A percentile compares a stretch with the other conserved stretches of the same genome.
These are phyloP conservation scores for Rhipidocladum racemiflorum DNA, from an alignment of 176 grass and related monocot species.

Conservation along the genomic window DNA sequence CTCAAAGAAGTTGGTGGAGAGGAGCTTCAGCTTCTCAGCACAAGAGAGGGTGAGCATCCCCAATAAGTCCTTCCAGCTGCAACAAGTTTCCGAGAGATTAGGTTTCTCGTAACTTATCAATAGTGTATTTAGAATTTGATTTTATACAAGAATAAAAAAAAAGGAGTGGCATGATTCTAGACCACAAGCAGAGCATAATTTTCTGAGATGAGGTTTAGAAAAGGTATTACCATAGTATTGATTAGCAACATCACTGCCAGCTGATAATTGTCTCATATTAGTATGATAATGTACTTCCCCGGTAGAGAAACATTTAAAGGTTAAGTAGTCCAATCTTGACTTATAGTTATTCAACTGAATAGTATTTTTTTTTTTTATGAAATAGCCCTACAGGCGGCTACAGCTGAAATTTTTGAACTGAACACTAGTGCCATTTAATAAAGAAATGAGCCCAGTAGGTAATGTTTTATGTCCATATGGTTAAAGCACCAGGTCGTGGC, in stretches of 20 bases:
- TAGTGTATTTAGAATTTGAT: not conserved
- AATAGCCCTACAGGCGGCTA: not conserved
- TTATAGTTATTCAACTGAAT: not conserved
- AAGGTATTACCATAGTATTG: not conserved
- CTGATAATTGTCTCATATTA: not conserved
- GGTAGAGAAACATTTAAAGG: not conserved
- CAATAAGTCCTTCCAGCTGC: not conserved
- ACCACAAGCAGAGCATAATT: not conserved
- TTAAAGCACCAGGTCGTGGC: not conserved
- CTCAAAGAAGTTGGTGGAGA: not conserved
- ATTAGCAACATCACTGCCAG: not conserved
- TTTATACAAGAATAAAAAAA: not conserved
- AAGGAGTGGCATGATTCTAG: not conserved
- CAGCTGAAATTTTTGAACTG: not conserved
- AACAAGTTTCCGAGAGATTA: not conserved
- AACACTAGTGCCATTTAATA: not conserved
- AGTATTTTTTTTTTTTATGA: not conserved
- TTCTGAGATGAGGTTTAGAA: not conserved
- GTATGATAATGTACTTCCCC: not conserved
- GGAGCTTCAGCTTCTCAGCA: no score
- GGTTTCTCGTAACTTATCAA: not conserved
- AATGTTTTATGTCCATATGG: not conserved
- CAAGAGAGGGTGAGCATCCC: no score
- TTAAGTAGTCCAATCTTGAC: not conserved
- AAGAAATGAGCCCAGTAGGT: not conserved